These are phyloP conservation scores for Tulasnella sp. DNA, from an alignment of 768 basidiomycete genomes.

Conservation along the genomic window DNA sequence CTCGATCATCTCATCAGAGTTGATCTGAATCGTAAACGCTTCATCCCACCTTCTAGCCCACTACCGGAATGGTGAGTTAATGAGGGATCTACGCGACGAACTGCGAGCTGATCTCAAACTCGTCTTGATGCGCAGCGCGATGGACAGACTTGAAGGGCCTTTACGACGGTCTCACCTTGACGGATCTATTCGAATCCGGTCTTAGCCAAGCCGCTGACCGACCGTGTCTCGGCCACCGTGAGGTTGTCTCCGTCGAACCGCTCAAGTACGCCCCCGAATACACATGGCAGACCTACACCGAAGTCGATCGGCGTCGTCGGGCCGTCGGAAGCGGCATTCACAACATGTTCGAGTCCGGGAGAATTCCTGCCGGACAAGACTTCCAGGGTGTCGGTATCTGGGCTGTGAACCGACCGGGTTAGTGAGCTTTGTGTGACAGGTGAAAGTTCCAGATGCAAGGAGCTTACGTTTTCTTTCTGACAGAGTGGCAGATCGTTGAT, in stretches of 20 bases:
- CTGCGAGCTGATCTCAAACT: not conserved
- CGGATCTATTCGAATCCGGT: slow-evolving; percentile 56
- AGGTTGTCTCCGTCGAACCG: slow-evolving; percentile 50
- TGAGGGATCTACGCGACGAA: not conserved
- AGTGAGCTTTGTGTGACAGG: not conserved
- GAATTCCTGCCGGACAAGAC: slow-evolving; percentile 35
- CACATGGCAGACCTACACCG: slow-evolving; percentile 65
- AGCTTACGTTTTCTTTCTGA: slow-evolving; percentile 12
- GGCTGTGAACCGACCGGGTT: slow-evolving; percentile 72
- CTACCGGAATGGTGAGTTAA: slow-evolving; percentile 1
- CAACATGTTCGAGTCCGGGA: slow-evolving; percentile 52
- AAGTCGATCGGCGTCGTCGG: slow-evolving; percentile 61
- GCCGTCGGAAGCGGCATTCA: slow-evolving; percentile 66
- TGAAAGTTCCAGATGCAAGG: not conserved
- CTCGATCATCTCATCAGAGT: not conserved
- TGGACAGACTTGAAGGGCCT: slow-evolving; percentile 13
- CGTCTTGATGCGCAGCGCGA: slow-evolving; percentile 2
- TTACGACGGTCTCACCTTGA: slow-evolving; percentile 19
- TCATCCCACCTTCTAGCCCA: not conserved
- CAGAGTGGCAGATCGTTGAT: slow-evolving; percentile 93
- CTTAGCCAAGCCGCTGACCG: slow-evolving; percentile 39
- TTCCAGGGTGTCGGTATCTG: slow-evolving; percentile 71
- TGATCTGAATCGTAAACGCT: not conserved
- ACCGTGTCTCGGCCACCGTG: slow-evolving; percentile 57
- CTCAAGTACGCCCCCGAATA: slow-evolving; percentile 58